Base-by-base conservation (phyloP, 441 rosid species). In the Dalechampia spathulata region DNA sequence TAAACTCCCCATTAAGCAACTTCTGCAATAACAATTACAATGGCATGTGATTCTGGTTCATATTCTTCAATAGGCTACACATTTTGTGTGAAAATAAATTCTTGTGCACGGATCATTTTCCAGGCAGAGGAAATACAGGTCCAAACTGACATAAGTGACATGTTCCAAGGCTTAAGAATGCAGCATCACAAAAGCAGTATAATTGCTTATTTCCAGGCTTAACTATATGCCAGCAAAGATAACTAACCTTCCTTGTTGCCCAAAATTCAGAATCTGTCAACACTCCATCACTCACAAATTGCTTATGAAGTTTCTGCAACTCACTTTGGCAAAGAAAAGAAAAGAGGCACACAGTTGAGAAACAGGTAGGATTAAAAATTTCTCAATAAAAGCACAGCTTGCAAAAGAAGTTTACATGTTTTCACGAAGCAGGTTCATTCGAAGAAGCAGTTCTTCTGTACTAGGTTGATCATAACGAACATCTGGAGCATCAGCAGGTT, bases 241-340 rank as follows among this genome's bases (percentile, higher is more conserved):
- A 55, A 49, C 65, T 49, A 72, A 84, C 93, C 96, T 80, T 85
- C 63, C 95, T 84, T 49, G 96, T 72, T 17, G 96, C 90, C 96
- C 96, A 90, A 64, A 90, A 87, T 68, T 90, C 94, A 21, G 81
- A 78, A 71, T 90, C 97, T 19, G 97, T 78, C 69, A 87, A 72
- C 56, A 85, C 61, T 67, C 74, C 83, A 68, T 75, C 79, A 34
- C 79, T 78, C 53, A 87, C 97, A 64, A 90, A 81, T 63, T 63
- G 80, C 78, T 73, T 82, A 71, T 90, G 97, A 67, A 90, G 85
- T 63, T 76, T 80, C 82, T 83, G 97, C 85, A 87, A 63, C 83
- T 90, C 94, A 56, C 96, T 90, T 78, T 32, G 60, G 34, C 8
- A 30, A 30, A 63, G 26, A 30, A 30, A 30, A 30, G 5, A 30